Conservation (phyloP, 2,329 filamentous ascomycete species). For the Pseudocercospora crystallina region DNA sequence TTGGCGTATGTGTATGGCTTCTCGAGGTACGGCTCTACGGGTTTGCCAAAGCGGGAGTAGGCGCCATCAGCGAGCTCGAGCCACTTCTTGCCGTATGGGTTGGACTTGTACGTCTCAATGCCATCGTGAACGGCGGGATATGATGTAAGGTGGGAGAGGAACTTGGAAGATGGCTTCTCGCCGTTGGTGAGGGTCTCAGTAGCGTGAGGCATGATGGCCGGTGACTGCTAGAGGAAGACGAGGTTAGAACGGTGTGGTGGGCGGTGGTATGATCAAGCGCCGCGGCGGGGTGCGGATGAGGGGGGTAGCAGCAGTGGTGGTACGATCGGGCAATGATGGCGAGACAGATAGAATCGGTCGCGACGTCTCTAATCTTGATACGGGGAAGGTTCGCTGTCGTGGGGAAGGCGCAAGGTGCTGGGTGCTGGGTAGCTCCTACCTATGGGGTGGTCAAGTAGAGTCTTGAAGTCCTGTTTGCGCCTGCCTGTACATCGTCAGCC, state of each 20-base stretch:
- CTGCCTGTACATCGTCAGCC: no score
- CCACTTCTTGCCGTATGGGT: constrained; percentile 81
- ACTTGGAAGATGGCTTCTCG: constrained; percentile 50
- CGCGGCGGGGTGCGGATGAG: not conserved
- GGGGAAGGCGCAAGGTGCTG: no score
- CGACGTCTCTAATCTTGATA: not conserved
- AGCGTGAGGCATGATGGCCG: constrained; percentile 49
- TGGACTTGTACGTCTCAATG: constrained; percentile 74
- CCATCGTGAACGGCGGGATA: constrained; percentile 82
- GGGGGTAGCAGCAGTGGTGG: not conserved
- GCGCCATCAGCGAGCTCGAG: constrained; percentile 71
- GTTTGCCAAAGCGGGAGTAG: constrained; percentile 74
- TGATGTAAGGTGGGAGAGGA: constrained; percentile 65
- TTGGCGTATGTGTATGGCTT: constrained; percentile 79
- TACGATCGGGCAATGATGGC: not conserved
- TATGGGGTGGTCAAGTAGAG: no score
- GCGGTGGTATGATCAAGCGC: constrained; percentile 1
- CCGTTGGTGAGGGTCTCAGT: constrained; percentile 50
- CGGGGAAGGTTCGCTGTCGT: not conserved
- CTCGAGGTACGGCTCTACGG: constrained; percentile 73
- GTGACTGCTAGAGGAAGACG: not conserved
- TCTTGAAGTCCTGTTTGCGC: no score
- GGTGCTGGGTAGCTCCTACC: no score
- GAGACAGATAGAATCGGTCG: no score
- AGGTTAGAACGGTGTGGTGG: not conserved